Evolutionary conservation across 2,329 filamentous ascomycete genomes (phyloP), one percentile per base, ranked within the genome.

Genomic region (Nigrospora sphaerica): DNA sequence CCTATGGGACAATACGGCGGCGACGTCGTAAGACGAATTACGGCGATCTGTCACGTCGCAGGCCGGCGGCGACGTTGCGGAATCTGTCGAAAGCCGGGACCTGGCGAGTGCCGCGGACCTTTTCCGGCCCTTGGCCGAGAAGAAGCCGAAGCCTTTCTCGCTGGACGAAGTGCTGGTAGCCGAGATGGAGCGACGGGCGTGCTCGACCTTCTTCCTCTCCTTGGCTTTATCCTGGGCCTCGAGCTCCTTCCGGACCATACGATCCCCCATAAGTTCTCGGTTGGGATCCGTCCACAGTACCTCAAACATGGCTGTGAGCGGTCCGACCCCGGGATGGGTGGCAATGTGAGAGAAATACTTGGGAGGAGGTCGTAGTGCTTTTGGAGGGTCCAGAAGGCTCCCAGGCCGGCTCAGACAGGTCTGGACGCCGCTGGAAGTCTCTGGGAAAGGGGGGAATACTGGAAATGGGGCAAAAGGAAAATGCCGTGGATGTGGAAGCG

Each of bases 261-360:
- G 68, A 56, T 81, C 72, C 3, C 76, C 74, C 14, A 80, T 69
- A 10, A 71, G 67, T 61, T 81, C 74, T 47, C 68, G 64, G 42
- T 74, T 66, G 18, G 73, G 74, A 47, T 80, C 77, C 4, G 75
- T 75, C 78, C 78, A 81, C 40, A 77, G 63, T 32, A 81, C 73
- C 57, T 80, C 76, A 57, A 78, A 81, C 78, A 81, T 81, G 42
- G 13, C 16, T 6, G 34, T 17, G 34, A 12, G 16, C 3, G 34
- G 34, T 28, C 23, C 23, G 23, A 28, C 23, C 23, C 23, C 23
- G 23, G 23, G 23, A 28, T 28, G 23, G 23, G 23, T 10, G 23
- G 7, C 23, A 9, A 28, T 28, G 23, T 28, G 23, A 9, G 23
- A 9, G 6, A 28, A 28, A 28, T 28, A 28, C 6, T 6, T 4